Conservation (phyloP, 73 alveolate species). For the Strombidium stylifer region DNA sequence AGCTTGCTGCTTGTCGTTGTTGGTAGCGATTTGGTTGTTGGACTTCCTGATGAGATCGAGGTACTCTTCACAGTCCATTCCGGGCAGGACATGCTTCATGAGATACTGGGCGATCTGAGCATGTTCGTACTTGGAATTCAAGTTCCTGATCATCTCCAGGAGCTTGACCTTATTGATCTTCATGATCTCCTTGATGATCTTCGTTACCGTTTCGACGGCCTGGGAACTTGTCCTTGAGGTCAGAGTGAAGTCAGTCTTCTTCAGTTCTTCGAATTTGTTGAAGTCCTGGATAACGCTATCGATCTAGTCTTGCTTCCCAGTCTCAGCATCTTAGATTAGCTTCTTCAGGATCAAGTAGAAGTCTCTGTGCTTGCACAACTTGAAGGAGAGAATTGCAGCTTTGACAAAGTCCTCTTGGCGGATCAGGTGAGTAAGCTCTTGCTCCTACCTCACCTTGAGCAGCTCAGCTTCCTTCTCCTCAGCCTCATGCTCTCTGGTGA, state of each 20-base stretch:
- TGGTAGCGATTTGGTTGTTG: not conserved
- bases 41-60: no score
- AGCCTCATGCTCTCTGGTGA: constrained; percentile 78
- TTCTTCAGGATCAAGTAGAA: constrained; percentile 72
- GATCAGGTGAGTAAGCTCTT: constrained; percentile 77
- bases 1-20: not conserved
- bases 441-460: constrained; percentile 71
- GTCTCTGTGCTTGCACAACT: constrained; percentile 75
- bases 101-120: constrained; percentile 44
- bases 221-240: no score
- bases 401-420: constrained; percentile 76
- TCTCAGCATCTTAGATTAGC: constrained; percentile 52
- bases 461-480: constrained; percentile 71
- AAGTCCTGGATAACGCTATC: constrained; percentile 24
- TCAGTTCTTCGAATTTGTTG: not conserved
- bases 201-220: constrained; percentile 1
- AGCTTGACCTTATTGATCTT: constrained; percentile 42
- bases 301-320: constrained; percentile 16
- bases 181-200: constrained; percentile 22
- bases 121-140: constrained; percentile 46
- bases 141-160: constrained; percentile 44
- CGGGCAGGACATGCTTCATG: constrained; percentile 26
- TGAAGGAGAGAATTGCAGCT: constrained; percentile 91
- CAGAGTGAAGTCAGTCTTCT: not conserved
- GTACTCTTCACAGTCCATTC: constrained; percentile 32